Conservation (phyloP, 108 stramenopile genomes). For the Cyclotella atomus region DNA sequence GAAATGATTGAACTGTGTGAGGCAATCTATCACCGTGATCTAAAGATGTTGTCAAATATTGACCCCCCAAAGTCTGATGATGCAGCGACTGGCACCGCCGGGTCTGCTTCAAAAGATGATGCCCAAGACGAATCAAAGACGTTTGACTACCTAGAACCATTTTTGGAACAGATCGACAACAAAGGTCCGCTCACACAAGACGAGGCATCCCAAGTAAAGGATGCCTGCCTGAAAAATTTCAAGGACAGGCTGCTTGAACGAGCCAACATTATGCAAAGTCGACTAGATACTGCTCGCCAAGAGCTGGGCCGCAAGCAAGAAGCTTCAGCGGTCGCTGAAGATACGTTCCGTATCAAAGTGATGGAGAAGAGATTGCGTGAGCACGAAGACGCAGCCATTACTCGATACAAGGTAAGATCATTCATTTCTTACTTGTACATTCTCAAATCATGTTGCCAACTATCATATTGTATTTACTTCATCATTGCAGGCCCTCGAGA, state of each 20-base stretch:
- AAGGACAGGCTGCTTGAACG: conserved; percentile 74
- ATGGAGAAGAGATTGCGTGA: conserved; percentile 22
- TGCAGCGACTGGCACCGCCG: background rate
- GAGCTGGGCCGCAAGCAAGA: conserved; percentile 5
- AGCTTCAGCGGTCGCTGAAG: conserved; percentile 1
- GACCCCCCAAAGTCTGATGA: conserved; percentile 52
- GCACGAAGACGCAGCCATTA: conserved; percentile 13
- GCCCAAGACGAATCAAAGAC: conserved; percentile 24
- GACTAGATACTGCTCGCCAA: conserved; percentile 5
- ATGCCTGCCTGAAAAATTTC: conserved; percentile 64
- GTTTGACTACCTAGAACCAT: conserved; percentile 80
- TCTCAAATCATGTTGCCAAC: too few species aligned
- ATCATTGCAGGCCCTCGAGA: conserved; percentile 14
- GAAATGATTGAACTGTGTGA: conserved; percentile 53
- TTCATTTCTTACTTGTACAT: background rate
- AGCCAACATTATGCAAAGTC: conserved; percentile 56
- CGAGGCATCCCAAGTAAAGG: conserved; percentile 54
- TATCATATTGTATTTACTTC: background rate
- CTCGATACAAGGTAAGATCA: conserved; percentile 14
- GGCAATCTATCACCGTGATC: conserved; percentile 5
- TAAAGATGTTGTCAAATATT: conserved; percentile 9
- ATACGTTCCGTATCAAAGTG: conserved; percentile 1
- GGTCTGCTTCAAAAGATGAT: conserved; percentile 33
- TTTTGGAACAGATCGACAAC: conserved; percentile 51
- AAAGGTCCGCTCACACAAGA: conserved; percentile 33